Evolutionary conservation across 371 early-diverging fungal species (phyloP).

Genomic region (Rhizopus arrhizus): DNA sequence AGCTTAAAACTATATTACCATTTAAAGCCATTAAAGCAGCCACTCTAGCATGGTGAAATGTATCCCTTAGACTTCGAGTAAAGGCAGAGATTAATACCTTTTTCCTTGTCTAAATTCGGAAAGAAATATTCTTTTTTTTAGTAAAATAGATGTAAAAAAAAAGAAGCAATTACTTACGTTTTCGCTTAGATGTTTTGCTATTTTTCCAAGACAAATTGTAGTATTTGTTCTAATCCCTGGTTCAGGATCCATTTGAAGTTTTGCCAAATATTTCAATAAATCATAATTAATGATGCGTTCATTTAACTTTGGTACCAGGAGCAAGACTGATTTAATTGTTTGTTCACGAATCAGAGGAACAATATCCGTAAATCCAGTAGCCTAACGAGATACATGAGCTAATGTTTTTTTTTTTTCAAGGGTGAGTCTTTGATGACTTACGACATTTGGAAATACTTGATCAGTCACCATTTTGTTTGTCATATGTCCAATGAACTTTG

Average conservation of each 20-base stretch:
- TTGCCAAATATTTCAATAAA: conserved; percentile 80
- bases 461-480: conserved; percentile 71
- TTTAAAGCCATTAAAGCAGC: conserved; percentile 87
- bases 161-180: conserved; percentile 51
- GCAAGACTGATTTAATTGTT: conserved; percentile 82
- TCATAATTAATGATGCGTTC: conserved; percentile 85
- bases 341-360: conserved; percentile 90
- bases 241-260: conserved; percentile 87
- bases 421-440: conserved; percentile 28
- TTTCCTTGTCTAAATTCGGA: conserved; percentile 57
- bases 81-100: conserved; percentile 84
- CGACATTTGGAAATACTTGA: conserved; percentile 87
- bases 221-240: conserved; percentile 96
- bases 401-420: neutral
- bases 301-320: conserved; percentile 72
- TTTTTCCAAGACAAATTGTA: conserved; percentile 90
- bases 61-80: conserved; percentile 81
- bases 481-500: conserved; percentile 71
- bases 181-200: conserved; percentile 74
- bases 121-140: neutral
- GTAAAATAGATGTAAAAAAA: conserved; percentile 11
- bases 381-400: conserved; percentile 39
- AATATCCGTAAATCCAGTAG: conserved; percentile 86
- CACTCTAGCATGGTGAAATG: conserved; percentile 87
- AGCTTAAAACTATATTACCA: conserved; percentile 37